Evolutionary conservation across 768 basidiomycete genomes (phyloP).

Genomic region (Boletus subparvulus): DNA sequence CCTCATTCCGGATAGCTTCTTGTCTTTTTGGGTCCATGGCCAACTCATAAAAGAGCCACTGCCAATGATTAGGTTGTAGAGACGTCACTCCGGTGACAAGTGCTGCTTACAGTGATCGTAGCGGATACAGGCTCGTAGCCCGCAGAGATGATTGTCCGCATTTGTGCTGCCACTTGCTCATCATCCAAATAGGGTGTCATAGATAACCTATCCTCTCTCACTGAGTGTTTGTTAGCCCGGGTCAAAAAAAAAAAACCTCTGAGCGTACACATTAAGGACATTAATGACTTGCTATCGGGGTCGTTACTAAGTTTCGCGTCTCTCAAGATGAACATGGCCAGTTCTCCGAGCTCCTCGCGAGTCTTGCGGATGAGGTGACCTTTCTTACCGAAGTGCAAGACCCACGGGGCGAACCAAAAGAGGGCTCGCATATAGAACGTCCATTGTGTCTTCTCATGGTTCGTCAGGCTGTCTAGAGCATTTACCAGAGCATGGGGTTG

Average conservation of each 20-base stretch:
- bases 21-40: conserved; percentile 52
- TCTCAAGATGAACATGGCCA: conserved; percentile 52
- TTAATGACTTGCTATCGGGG: conserved; percentile 44
- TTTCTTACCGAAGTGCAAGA: conserved; percentile 56
- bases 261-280: conserved; percentile 54
- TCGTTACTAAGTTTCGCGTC: conserved; percentile 51
- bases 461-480: conserved; percentile 59
- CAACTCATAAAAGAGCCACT: conserved; percentile 71
- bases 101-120: conserved; percentile 32
- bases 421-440: conserved; percentile 66
- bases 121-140: conserved; percentile 44
- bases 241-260: neutral
- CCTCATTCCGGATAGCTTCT: conserved; percentile 54
- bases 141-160: conserved; percentile 63
- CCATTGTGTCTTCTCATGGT: conserved; percentile 53
- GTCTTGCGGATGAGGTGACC: conserved; percentile 56
- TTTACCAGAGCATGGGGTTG: conserved; percentile 48
- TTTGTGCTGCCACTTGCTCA: conserved; percentile 54
- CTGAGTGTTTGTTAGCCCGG: conserved; percentile 21
- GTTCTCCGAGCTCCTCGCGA: conserved; percentile 52
- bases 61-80: conserved; percentile 5
- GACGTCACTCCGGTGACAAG: neutral
- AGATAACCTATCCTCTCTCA: conserved; percentile 45
- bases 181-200: conserved; percentile 43
- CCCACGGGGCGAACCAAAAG: conserved; percentile 58